These are phyloP conservation scores for Blastocystis hominis DNA, from an alignment of 352 stramenopile genomes.

Conservation along the genomic window DNA sequence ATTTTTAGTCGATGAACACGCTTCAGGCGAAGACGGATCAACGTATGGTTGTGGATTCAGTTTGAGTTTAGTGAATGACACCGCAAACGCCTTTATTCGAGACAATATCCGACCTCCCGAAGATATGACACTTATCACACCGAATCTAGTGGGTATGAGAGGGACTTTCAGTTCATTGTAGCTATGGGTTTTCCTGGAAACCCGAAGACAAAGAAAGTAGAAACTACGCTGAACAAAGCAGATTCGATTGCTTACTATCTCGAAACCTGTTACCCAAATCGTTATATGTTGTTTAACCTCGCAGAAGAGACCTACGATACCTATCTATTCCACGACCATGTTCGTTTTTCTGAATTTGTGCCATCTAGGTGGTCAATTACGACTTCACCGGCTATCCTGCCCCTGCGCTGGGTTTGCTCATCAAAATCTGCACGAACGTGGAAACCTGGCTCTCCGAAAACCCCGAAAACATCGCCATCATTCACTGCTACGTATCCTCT, in stretches of 20 bases:
- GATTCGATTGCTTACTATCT: constrained; percentile 35
- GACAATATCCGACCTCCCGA: constrained; percentile 6
- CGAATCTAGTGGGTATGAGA: background rate
- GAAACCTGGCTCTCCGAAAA: constrained; percentile 26
- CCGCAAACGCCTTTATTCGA: constrained; percentile 12
- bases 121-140: constrained; percentile 42
- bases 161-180: background rate
- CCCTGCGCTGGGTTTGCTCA: constrained; percentile 8
- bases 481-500: constrained; percentile 32
- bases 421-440: constrained; percentile 18
- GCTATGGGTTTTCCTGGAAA: constrained; percentile 55
- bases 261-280: constrained; percentile 10
- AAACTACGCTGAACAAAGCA: background rate
- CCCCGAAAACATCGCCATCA: constrained; percentile 7
- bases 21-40: background rate
- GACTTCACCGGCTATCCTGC: constrained; percentile 37
- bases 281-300: constrained; percentile 46
- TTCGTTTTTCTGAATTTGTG: background rate
- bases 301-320: constrained; percentile 49
- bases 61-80: constrained; percentile 11
- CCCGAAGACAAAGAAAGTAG: constrained; percentile 30
- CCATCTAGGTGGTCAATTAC: constrained; percentile 19
- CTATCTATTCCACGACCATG: background rate
- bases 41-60: background rate
- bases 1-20: constrained; percentile 1